These are phyloP conservation scores for Rubus parviflorus DNA, from an alignment of 306 rosid genomes.

Conservation along the genomic window DNA sequence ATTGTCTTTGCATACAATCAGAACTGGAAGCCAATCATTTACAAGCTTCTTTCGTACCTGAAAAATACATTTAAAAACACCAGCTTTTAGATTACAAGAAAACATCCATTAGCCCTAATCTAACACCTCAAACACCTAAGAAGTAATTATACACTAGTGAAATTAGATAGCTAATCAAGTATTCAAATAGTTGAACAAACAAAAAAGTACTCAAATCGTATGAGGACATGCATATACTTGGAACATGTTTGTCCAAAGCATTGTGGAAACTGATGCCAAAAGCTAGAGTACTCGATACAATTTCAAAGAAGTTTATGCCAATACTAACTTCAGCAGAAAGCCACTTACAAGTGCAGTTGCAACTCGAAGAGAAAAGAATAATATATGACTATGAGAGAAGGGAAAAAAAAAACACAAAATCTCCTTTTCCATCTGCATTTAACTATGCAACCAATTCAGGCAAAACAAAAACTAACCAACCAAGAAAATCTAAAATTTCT, in stretches of 20 bases:
- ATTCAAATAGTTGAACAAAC: no score
- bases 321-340: background rate
- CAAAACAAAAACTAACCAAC: background rate
- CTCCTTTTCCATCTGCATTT: background rate
- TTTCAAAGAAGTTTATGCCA: background rate
- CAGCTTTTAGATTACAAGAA: background rate
- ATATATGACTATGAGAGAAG: background rate
- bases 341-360: background rate
- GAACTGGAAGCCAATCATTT: constrained; percentile 87
- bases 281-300: background rate
- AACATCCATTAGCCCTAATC: background rate
- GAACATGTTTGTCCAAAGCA: background rate
- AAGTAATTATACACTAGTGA: background rate
- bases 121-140: background rate
- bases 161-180: background rate
- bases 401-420: background rate
- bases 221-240: background rate
- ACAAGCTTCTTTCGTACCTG: constrained; percentile 93
- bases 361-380: background rate
- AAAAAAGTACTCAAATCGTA: background rate
- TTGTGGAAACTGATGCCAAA: background rate
- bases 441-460: background rate
- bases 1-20: constrained; percentile 78
- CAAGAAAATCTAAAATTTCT: background rate
- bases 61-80: constrained; percentile 7